Evolutionary conservation across 1,284 basidiomycete genomes (phyloP).

Genomic region (Cryptococcus sp.): DNA sequence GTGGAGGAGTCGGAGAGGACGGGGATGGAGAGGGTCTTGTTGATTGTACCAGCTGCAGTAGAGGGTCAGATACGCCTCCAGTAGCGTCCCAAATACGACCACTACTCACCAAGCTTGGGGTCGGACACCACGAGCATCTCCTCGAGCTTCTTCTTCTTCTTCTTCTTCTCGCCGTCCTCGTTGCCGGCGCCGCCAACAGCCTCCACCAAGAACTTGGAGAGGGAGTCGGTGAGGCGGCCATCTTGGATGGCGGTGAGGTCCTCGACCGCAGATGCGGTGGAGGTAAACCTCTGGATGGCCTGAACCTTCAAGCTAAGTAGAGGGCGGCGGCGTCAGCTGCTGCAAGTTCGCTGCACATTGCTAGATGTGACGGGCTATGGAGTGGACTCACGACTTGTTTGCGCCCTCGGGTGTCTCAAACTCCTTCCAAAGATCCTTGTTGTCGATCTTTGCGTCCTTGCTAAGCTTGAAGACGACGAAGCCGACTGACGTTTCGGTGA

Average conservation of each 20-base stretch:
- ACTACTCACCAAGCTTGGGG: slow-evolving; percentile 74
- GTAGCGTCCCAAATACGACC: background rate
- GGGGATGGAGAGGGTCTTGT: slow-evolving; percentile 90
- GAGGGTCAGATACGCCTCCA: background rate
- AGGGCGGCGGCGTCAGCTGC: background rate
- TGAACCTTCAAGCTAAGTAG: slow-evolving; percentile 77
- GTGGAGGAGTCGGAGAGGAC: slow-evolving; percentile 65
- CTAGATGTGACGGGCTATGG: slow-evolving; percentile 1
- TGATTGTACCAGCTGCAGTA: slow-evolving; percentile 69
- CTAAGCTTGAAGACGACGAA: slow-evolving; percentile 98
- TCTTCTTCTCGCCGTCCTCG: slow-evolving; percentile 39
- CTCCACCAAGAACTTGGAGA: slow-evolving; percentile 90
- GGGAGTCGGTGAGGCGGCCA: slow-evolving; percentile 85
- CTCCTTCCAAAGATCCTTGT: slow-evolving; percentile 82
- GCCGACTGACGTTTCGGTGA: slow-evolving; percentile 55
- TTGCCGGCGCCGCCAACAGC: slow-evolving; percentile 61
- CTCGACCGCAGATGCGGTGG: slow-evolving; percentile 97
- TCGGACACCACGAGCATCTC: slow-evolving; percentile 86
- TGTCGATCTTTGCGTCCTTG: slow-evolving; percentile 82
- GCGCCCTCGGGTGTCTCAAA: slow-evolving; percentile 89
- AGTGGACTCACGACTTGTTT: slow-evolving; percentile 73
- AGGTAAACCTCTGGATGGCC: slow-evolving; percentile 92
- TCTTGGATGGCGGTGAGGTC: slow-evolving; percentile 90
- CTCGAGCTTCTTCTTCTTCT: slow-evolving; percentile 70
- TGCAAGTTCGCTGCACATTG: slow-evolving; percentile 3